Evolutionary conservation across 177 flowering plant species (phyloP), one percentile per base, ranked within the genome.

Genomic region (Vitis hybrid): DNA sequence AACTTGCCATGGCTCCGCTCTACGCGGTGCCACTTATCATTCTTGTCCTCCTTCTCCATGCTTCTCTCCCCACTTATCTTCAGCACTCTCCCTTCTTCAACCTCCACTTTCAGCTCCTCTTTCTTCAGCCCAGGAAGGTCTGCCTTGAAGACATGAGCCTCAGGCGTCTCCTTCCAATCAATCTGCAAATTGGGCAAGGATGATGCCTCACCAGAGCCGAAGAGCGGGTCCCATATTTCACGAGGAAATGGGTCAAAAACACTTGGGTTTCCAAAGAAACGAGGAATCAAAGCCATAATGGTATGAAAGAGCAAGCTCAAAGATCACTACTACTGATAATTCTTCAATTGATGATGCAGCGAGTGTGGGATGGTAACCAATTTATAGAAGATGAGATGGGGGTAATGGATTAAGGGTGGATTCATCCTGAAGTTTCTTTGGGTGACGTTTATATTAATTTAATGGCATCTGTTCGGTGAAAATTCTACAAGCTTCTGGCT

Each of bases 1-100:
- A 81, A 81, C 69, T 64, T 70, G 10, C 82, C 84, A 15, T 72
- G 50, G 68, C 77, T 74, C 20, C 84, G 50, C 77, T 81, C 79
- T 1, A 76, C 20, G 7, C 79, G 76, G 31, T 76, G 79, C 82
- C 82, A 76, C 56, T 68, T 79, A 12, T 79, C 82, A 50, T 69
- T 76, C 74, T 76, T 79, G 54, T 76, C 79, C 56, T 76, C 82
- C 56, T 79, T 70, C 66, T 81, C 78, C 2, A 50, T 34, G 1
- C 56, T 22, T 66, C 78, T 68, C 70, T 77, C 83, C 6, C 85
- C 85, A 29, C 81, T 77, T 10, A 80, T 80, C 67, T 74, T 73
- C 9, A 79, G 68, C 13, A 79, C 74, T 34, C 61, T 69, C 56
- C 68, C 79, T 50, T 79, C 78, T 57, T 77, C 78, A 1, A 79